phyloP scores from a whole-genome alignment of 352 stramenopile genomes.

The Thalassiosira mediterranea region DNA sequence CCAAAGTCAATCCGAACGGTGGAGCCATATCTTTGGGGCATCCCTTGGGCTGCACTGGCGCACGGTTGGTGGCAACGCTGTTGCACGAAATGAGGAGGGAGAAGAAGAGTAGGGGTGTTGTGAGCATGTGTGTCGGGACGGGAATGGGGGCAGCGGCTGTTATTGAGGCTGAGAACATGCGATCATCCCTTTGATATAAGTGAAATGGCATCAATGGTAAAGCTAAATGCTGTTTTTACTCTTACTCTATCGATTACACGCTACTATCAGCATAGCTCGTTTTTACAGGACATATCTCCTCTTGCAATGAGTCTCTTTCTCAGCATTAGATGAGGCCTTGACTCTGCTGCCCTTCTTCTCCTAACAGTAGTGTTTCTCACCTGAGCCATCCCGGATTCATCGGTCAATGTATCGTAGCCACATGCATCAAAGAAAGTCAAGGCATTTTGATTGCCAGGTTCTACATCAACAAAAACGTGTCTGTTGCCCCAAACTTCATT shows the following conservation, averaged over 20 bases:
- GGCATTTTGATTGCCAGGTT: constrained; percentile 33
- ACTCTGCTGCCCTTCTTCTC: constrained; percentile 21
- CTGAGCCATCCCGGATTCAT: constrained; percentile 17
- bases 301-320: constrained; percentile 25
- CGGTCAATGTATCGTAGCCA: constrained; percentile 14
- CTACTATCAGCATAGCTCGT: not conserved
- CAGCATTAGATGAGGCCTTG: constrained; percentile 41
- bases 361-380: constrained; percentile 46
- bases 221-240: constrained; percentile 6
- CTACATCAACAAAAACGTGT: constrained; percentile 41
- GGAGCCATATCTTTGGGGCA: constrained; percentile 87
- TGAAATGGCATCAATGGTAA: constrained; percentile 14
- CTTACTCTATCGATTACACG: not conserved
- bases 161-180: constrained; percentile 85
- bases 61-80: constrained; percentile 90
- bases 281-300: no score
- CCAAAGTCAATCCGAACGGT: constrained; percentile 87
- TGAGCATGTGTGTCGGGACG: constrained; percentile 95
- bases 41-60: constrained; percentile 84
- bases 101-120: constrained; percentile 80
- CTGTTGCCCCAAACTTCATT: constrained; percentile 41
- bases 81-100: constrained; percentile 89
- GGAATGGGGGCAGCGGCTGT: constrained; percentile 93
- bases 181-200: constrained; percentile 31
- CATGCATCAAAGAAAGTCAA: constrained; percentile 42